Evolutionary conservation across 805 yeast genomes (phyloP).

Genomic region (Cyberlindnera mississippiensis): DNA sequence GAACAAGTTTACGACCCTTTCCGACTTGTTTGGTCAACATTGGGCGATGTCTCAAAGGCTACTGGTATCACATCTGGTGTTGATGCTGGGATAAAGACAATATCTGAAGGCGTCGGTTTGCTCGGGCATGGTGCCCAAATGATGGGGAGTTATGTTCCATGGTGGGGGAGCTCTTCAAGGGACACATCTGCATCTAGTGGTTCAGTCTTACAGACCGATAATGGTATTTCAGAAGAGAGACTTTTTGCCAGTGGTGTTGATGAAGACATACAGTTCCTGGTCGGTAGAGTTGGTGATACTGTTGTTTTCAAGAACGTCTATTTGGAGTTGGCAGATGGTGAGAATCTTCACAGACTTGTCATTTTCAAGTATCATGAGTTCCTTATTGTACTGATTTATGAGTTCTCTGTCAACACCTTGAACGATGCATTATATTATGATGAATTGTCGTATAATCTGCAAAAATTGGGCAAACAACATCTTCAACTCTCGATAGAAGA

Average conservation of each 20-base stretch:
- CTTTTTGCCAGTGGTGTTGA: neutral
- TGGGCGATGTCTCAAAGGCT: conserved; percentile 24
- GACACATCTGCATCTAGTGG: neutral
- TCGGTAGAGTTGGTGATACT: conserved; percentile 18
- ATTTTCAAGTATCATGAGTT: conserved; percentile 12
- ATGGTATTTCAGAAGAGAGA: neutral
- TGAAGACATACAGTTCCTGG: conserved; percentile 10
- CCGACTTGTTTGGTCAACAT: conserved; percentile 21
- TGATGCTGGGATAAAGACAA: conserved; percentile 15
- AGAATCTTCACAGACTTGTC: conserved; percentile 18
- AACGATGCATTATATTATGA: conserved; percentile 18
- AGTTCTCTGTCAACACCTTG: conserved; percentile 17
- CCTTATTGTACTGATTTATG: conserved; percentile 16
- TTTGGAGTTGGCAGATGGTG: conserved; percentile 14
- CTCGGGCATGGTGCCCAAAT: conserved; percentile 4
- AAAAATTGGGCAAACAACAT: conserved; percentile 10
- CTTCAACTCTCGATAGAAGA: conserved; percentile 6
- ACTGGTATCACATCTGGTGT: conserved; percentile 24
- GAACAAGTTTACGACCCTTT: conserved; percentile 26
- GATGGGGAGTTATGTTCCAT: conserved; percentile 10
- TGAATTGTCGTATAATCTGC: conserved; percentile 3
- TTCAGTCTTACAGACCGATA: neutral
- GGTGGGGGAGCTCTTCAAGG: conserved; percentile 3
- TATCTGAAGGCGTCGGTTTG: conserved; percentile 8
- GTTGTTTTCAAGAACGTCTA: conserved; percentile 23